Base-by-base conservation (phyloP, 306 rosid genomes). In the Vigna trinervia region DNA sequence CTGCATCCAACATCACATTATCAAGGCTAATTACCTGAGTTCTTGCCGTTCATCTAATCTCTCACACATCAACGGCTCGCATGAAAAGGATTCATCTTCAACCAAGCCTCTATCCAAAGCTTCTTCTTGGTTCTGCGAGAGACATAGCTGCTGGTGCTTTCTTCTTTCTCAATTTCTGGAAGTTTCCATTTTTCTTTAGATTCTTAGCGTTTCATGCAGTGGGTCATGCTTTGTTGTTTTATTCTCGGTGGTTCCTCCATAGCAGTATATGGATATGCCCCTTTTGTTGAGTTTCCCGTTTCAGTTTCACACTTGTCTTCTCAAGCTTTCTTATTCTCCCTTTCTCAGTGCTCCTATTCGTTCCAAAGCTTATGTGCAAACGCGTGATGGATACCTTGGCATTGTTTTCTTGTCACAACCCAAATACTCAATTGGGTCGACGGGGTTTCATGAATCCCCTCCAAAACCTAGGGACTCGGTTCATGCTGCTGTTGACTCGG, bases 201-300 rank as follows among this genome's bases (percentile, higher is more conserved):
- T 26, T 45, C 41, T 46, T 12, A 12, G 1, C 12, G 15, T 26
- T 14, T 13, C 10, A 8, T 8, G 5, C 28, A 43, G 32, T 30
- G 20, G 74, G 32, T 66, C 65, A 50, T 63, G 53, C 64, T 76
- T 28, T 63, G 73, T 50, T 62, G 70, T 74, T 74, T 74, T 15
- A n/a, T 47, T 15, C 36, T 50, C 23, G 19, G 3, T 9, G 75
- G 60, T 70, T 48, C 59, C 43, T 50, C 50, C 14, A 2, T 6
- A 2, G 2, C 48, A 10, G 13, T 26, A 8, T 26, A 14, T 32
- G 30, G 30, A 48, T 13, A 63, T 78, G n/a, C 69, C 84, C 41
- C 70, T 53, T 85, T 79, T 83, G 78, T 82, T 84, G 67, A 72
- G 36, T 86, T 84, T 65, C 72, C 82, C 69, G 38, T 78, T 72